phyloP scores from a whole-genome alignment of 306 rosid genomes.

The Sphenostylis stenocarpa region DNA sequence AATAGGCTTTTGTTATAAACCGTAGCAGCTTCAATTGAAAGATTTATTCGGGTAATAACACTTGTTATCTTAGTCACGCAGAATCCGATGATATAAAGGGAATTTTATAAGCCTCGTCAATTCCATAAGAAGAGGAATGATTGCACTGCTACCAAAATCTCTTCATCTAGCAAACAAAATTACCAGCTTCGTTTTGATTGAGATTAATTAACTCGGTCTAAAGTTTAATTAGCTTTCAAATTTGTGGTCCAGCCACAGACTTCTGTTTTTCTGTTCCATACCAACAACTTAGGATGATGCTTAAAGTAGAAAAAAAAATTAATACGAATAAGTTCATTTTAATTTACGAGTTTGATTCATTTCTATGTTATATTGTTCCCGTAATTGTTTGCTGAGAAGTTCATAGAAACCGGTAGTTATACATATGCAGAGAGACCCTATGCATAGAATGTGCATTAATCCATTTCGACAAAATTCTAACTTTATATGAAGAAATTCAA shows the following conservation, averaged over 20 bases:
- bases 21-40: neutral
- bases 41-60: neutral
- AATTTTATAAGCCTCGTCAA: neutral
- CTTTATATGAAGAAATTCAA: conserved; percentile 7
- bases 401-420: neutral
- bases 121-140: conserved; percentile 1
- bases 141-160: neutral
- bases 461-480: conserved; percentile 6
- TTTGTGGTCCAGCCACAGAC: neutral
- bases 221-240: neutral
- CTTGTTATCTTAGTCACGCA: neutral
- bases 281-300: conserved; percentile 9
- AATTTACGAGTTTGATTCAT: neutral
- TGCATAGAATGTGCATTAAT: conserved; percentile 3
- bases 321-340: neutral
- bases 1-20: neutral
- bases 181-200: neutral
- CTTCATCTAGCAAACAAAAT: conserved; percentile 4
- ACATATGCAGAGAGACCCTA: neutral
- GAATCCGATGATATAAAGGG: neutral
- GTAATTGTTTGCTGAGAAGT: neutral
- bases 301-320: neutral
- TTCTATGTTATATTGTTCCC: neutral
- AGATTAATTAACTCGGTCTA: neutral
- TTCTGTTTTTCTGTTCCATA: neutral